A percentile compares a stretch with the other conserved stretches of the same genome.
These are phyloP conservation scores for Paramecium bursaria DNA, from an alignment of 73 alveolate genomes.

Conservation along the genomic window DNA sequence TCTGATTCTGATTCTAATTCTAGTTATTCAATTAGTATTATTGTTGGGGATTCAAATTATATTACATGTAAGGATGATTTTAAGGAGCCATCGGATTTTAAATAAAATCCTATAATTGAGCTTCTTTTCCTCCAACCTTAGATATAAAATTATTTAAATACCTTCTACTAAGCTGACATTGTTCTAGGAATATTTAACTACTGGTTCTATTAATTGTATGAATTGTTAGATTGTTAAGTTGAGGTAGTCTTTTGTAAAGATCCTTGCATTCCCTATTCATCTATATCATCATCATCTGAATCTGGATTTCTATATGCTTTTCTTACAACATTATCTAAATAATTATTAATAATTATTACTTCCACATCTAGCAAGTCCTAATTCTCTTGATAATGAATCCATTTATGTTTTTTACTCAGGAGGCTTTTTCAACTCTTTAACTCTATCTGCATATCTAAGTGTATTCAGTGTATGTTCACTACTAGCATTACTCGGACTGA, in stretches of 20 bases:
- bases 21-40: no score
- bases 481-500: slow-evolving; percentile 95
- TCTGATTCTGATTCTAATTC: no score
- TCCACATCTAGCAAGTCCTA: slow-evolving; percentile 43
- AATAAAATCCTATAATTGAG: no score
- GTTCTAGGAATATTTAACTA: no score
- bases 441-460: slow-evolving; percentile 99
- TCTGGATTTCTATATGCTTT: slow-evolving; percentile 38
- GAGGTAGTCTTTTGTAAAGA: slow-evolving; percentile 3
- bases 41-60: no score
- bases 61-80: no score
- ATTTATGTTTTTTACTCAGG: slow-evolving; percentile 19
- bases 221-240: no score
- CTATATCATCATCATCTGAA: slow-evolving; percentile 51
- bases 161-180: no score
- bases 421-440: slow-evolving; percentile 96
- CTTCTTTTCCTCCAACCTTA: no score
- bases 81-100: no score
- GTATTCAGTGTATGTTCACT: slow-evolving; percentile 99
- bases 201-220: no score
- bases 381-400: slow-evolving; percentile 33
- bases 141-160: no score
- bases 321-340: slow-evolving; percentile 29
- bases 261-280: slow-evolving; percentile 33
- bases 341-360: background rate